Evolutionary conservation across 164 flowering plant genomes (phyloP).

Genomic region (Vitis cinerea): DNA sequence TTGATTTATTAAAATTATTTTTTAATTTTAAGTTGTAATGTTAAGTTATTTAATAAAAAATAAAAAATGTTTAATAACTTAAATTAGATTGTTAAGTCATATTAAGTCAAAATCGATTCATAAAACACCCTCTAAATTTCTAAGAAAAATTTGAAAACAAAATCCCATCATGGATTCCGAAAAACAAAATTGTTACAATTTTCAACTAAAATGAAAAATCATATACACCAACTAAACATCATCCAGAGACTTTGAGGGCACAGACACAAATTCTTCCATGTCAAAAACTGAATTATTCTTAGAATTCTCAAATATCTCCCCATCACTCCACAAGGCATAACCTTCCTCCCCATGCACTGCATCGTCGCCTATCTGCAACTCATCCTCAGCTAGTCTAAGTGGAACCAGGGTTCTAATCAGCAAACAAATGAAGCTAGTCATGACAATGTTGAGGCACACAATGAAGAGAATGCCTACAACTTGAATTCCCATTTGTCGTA

Average conservation of each 20-base stretch:
- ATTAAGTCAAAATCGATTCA: no score
- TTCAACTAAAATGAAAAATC: no score
- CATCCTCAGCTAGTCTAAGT: constrained; percentile 29
- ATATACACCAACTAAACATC: constrained; percentile 14
- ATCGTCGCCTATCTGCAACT: constrained; percentile 29
- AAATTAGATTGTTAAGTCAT: no score
- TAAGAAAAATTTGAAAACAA: no score
- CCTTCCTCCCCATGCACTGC: constrained; percentile 45
- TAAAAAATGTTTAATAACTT: no score
- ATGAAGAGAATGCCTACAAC: constrained; percentile 28
- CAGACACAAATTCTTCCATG: background rate
- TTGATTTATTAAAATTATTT: no score
- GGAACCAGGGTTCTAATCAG: constrained; percentile 32
- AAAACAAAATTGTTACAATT: background rate
- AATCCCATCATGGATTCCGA: background rate
- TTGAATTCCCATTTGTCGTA: constrained; percentile 38
- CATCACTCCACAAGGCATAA: constrained; percentile 27
- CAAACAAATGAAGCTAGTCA: constrained; percentile 37
- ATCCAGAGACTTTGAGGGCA: background rate
- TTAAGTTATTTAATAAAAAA: no score
- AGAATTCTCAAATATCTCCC: constrained; percentile 13
- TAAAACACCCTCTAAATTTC: no score
- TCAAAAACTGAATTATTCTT: constrained; percentile 21
- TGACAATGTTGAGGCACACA: constrained; percentile 19
- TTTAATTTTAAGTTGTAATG: no score